These are phyloP conservation scores for Paecilomyces variotii DNA, from an alignment of 2,329 filamentous ascomycete genomes.

Conservation along the genomic window DNA sequence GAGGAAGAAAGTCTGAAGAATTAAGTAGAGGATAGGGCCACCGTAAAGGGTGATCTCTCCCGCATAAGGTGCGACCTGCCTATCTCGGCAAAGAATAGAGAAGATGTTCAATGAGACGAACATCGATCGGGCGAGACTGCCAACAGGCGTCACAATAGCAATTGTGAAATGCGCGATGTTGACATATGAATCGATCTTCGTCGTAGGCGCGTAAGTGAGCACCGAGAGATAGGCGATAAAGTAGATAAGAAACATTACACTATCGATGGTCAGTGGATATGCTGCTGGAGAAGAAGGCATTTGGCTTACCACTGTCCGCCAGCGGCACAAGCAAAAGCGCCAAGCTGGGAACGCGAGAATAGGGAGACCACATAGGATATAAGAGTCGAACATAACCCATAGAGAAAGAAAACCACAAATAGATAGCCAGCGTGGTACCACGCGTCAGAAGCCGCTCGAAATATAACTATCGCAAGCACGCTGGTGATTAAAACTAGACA, in stretches of 20 bases:
- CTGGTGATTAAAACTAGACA: conserved; percentile 60
- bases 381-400: conserved; percentile 68
- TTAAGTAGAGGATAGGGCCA: conserved; percentile 74
- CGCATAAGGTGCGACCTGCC: conserved; percentile 58
- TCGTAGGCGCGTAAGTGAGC: conserved; percentile 65
- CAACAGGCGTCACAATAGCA: conserved; percentile 66
- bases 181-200: conserved; percentile 59
- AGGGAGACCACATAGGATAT: conserved; percentile 76
- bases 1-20: conserved; percentile 62
- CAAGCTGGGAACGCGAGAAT: conserved; percentile 68
- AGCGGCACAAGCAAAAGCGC: conserved; percentile 75
- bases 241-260: conserved; percentile 60
- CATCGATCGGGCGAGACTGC: conserved; percentile 64
- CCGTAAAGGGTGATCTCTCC: conserved; percentile 68
- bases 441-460: conserved; percentile 51
- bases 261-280: conserved; percentile 11
- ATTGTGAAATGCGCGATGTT: conserved; percentile 68
- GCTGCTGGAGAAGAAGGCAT: background rate
- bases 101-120: conserved; percentile 78
- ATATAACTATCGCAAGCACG: conserved; percentile 60
- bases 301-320: conserved; percentile 57
- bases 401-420: conserved; percentile 72
- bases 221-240: conserved; percentile 64
- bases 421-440: conserved; percentile 78
- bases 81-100: conserved; percentile 62